These are phyloP conservation scores for Penicillium ucsense DNA, from an alignment of 495 filamentous ascomycete genomes.

Conservation along the genomic window DNA sequence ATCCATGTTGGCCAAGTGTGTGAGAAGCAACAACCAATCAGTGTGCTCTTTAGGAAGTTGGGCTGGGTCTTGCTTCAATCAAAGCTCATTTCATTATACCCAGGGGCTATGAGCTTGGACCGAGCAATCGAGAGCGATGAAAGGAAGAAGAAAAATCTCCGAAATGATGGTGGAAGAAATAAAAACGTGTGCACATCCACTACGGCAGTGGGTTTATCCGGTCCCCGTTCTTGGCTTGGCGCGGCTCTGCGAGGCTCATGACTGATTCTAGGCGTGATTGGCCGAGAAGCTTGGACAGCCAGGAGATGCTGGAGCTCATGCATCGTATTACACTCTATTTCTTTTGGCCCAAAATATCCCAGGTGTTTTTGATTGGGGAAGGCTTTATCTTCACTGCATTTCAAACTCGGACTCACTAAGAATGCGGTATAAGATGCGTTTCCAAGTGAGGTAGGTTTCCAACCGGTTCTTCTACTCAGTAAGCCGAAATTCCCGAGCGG, in stretches of 20 bases:
- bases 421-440: too few relatives aligned
- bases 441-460: too few relatives aligned
- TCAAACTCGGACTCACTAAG: too few relatives aligned
- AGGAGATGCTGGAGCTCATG: too few relatives aligned
- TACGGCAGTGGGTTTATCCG: slow-evolving; percentile 13
- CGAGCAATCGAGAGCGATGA: slow-evolving; percentile 1
- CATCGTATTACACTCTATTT: too few relatives aligned
- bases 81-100: slow-evolving; percentile 6
- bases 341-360: too few relatives aligned
- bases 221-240: neutral
- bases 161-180: slow-evolving; percentile 8
- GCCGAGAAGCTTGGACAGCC: too few relatives aligned
- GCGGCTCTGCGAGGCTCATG: neutral
- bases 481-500: too few relatives aligned
- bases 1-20: slow-evolving; percentile 36
- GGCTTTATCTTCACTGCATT: too few relatives aligned
- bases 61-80: slow-evolving; percentile 5
- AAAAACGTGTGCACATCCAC: slow-evolving; percentile 19
- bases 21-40: neutral
- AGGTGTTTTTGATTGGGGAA: too few relatives aligned
- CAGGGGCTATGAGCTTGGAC: slow-evolving; percentile 1
- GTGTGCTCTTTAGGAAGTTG: slow-evolving; percentile 2
- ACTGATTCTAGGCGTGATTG: too few relatives aligned
- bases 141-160: slow-evolving; percentile 5
- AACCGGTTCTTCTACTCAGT: too few relatives aligned